phyloP scores from a whole-genome alignment of 441 rosid species.

The Bocquillonia castaneifolia region DNA sequence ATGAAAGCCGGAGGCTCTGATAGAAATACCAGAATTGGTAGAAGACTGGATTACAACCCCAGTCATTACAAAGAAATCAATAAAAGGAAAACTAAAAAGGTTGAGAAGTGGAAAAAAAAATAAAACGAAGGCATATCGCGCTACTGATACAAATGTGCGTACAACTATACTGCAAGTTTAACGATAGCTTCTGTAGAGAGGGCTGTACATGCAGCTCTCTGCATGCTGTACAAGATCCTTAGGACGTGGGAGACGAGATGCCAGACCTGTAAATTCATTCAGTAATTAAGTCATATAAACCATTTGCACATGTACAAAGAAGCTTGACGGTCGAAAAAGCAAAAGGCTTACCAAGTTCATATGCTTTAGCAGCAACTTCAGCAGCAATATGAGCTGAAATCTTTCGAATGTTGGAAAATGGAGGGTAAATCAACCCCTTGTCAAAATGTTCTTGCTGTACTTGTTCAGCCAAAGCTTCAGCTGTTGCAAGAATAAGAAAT shows the following conservation, averaged over 20 bases:
- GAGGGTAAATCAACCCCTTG: slow-evolving; percentile 85
- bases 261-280: slow-evolving; percentile 50
- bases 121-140: slow-evolving; percentile 6
- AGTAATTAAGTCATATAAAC: not conserved
- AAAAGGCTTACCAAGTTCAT: slow-evolving; percentile 70
- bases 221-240: slow-evolving; percentile 75
- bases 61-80: not conserved
- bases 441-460: slow-evolving; percentile 53
- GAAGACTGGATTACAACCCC: not conserved
- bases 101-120: not conserved
- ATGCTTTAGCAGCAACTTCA: slow-evolving; percentile 78
- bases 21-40: slow-evolving; percentile 3
- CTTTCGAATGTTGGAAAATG: slow-evolving; percentile 77
- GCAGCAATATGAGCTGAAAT: slow-evolving; percentile 93
- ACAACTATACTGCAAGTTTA: slow-evolving; percentile 24
- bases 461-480: slow-evolving; percentile 86
- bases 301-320: not conserved
- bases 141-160: slow-evolving; percentile 18
- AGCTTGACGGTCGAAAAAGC: not conserved
- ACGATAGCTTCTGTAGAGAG: slow-evolving; percentile 67
- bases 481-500: slow-evolving; percentile 37
- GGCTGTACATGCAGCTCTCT: slow-evolving; percentile 96
- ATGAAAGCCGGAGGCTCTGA: not conserved
- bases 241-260: slow-evolving; percentile 85
- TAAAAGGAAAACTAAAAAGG: not conserved